Conservation (phyloP, 164 flowering plant genomes). For the Berberis thunbergii region DNA sequence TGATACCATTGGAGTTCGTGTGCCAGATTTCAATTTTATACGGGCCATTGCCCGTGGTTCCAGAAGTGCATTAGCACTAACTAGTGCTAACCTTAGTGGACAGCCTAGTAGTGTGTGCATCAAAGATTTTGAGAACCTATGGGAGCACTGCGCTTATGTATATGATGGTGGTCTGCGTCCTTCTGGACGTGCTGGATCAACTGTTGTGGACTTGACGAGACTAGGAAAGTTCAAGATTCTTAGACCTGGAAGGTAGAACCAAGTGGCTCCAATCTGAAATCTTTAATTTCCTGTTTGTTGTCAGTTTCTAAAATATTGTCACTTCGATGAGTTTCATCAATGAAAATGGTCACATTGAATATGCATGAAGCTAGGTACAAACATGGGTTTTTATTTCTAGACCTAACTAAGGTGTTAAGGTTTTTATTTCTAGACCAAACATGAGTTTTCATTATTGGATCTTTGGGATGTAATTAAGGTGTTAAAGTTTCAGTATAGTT, state of each 20-base stretch:
- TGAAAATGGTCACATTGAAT: background rate
- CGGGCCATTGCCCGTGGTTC: constrained; percentile 63
- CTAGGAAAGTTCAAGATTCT: constrained; percentile 71
- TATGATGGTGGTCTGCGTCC: constrained; percentile 85
- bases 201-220: constrained; percentile 70
- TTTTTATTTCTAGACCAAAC: no score
- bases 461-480: no score
- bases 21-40: constrained; percentile 75
- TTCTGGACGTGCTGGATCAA: constrained; percentile 88
- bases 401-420: no score
- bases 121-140: constrained; percentile 47
- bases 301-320: background rate
- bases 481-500: no score
- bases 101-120: constrained; percentile 74
- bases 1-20: constrained; percentile 87
- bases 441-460: no score
- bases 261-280: background rate
- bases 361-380: no score
- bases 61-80: constrained; percentile 81
- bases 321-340: background rate
- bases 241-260: constrained; percentile 77
- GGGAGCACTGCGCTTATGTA: no score
- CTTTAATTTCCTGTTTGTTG: background rate
- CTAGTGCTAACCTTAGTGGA: constrained; percentile 89
- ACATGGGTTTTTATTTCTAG: no score